phyloP scores from a whole-genome alignment of 2,329 filamentous ascomycete genomes.

The Sporothrix pseudoabietina region DNA sequence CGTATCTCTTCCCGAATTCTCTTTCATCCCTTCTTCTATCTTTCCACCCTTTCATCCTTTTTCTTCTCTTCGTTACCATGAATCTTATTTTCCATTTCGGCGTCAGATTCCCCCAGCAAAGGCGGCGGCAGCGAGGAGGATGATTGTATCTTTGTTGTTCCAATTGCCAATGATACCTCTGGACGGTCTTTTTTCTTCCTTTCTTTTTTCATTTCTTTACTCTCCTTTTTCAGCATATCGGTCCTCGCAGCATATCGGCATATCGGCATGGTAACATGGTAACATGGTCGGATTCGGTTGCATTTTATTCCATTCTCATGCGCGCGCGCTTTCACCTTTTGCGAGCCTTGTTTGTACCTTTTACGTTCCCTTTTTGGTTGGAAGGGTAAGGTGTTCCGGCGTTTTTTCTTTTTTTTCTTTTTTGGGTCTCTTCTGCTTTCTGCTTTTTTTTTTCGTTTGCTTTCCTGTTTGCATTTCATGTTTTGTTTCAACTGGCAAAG shows the following conservation, averaged over 20 bases:
- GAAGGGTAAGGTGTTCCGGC: conserved; percentile 9
- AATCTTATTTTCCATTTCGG: neutral
- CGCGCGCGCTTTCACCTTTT: neutral
- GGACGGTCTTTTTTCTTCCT: neutral
- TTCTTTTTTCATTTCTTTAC: conserved; percentile 15
- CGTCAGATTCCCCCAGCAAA: conserved; percentile 22
- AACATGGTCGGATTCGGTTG: conserved; percentile 32
- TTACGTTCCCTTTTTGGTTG: neutral
- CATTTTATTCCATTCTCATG: conserved; percentile 24
- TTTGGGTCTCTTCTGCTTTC: neutral
- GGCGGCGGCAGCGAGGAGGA: conserved; percentile 5
- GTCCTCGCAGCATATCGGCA: neutral
- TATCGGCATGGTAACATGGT: conserved; percentile 27
- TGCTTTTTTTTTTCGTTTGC: neutral
- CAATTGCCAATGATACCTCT: conserved; percentile 12
- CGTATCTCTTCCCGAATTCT: neutral
- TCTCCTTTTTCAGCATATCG: conserved; percentile 25
- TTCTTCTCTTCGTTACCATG: neutral
- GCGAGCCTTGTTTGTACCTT: neutral
- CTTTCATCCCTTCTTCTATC: neutral
- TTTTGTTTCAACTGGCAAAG: neutral
- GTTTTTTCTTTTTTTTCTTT: conserved; percentile 15
- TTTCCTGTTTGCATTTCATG: neutral
- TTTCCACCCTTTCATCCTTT: neutral
- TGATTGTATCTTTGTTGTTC: neutral